phyloP scores from a whole-genome alignment of 1,284 basidiomycete species.

The Pisolithus thermaeus region DNA sequence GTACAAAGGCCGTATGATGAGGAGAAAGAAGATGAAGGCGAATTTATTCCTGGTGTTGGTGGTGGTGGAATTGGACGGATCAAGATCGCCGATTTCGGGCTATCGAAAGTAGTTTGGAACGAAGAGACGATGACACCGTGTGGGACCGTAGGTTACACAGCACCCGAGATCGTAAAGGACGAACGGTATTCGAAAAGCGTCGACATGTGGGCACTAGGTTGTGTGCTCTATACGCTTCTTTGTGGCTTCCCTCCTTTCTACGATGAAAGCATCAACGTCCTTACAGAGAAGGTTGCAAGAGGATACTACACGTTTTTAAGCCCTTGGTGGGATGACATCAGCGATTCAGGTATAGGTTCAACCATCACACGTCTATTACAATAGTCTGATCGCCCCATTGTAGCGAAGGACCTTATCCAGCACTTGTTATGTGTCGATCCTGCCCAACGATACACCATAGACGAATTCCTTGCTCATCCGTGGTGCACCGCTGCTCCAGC shows the following conservation, averaged over 20 bases:
- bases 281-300: constrained; percentile 97
- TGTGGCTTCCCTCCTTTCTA: constrained; percentile 99
- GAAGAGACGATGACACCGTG: constrained; percentile 99
- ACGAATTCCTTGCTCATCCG: constrained; percentile 95
- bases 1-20: constrained; percentile 90
- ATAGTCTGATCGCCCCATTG: constrained; percentile 10
- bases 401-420: constrained; percentile 93
- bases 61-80: constrained; percentile 97
- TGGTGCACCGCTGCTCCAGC: constrained; percentile 80
- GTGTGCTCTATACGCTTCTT: constrained; percentile 97
- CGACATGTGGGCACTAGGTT: constrained; percentile 99
- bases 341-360: constrained; percentile 56
- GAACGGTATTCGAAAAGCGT: constrained; percentile 98
- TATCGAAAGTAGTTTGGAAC: constrained; percentile 98
- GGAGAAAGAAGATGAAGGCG: constrained; percentile 98
- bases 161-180: constrained; percentile 99
- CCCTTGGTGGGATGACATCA: constrained; percentile 99
- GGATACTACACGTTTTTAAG: constrained; percentile 98
- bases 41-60: constrained; percentile 87
- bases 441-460: constrained; percentile 92
- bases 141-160: constrained; percentile 98
- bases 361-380: neutral
- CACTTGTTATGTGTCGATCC: constrained; percentile 97
- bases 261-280: constrained; percentile 96
- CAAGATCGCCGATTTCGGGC: constrained; percentile 98